A percentile compares a stretch with the other conserved stretches of the same genome.
Conservation (phyloP, 257 asterid genomes). For the Perilla frutescens region DNA sequence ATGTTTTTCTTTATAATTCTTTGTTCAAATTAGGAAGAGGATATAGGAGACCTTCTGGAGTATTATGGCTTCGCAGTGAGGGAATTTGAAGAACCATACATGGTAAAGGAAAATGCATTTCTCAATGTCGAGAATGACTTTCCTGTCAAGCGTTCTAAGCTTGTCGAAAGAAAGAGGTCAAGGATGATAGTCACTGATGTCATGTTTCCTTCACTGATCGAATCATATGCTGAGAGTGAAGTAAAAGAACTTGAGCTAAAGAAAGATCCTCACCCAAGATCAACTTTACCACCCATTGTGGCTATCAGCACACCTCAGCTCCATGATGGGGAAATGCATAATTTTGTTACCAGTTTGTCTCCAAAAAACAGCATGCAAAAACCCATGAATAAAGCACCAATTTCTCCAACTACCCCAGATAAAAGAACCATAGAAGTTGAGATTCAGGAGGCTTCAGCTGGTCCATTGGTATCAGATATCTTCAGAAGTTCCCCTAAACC, state of each 20-base stretch:
- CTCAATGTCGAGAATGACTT: conserved; percentile 73
- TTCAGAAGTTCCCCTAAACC: conserved; percentile 46
- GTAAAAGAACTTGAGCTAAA: conserved; percentile 37
- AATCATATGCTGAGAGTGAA: conserved; percentile 43
- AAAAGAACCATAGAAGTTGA: conserved; percentile 37
- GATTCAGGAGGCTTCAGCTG: conserved; percentile 46
- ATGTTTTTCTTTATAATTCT: conserved; percentile 22
- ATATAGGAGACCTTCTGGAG: conserved; percentile 74
- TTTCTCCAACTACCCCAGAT: conserved; percentile 38
- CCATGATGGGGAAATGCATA: conserved; percentile 66
- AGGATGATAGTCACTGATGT: conserved; percentile 66
- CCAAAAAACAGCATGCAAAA: conserved; percentile 49
- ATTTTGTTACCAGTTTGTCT: conserved; percentile 49
- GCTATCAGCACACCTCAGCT: conserved; percentile 47
- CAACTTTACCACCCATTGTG: conserved; percentile 34
- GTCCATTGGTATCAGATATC: conserved; percentile 44
- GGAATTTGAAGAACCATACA: conserved; percentile 93
- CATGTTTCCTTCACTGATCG: conserved; percentile 49
- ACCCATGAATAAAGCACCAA: conserved; percentile 37
- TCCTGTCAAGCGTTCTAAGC: conserved; percentile 86
- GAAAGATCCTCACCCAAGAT: conserved; percentile 46
- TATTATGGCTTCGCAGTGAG: conserved; percentile 80
- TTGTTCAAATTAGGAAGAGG: conserved; percentile 73
- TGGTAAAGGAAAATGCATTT: conserved; percentile 90
- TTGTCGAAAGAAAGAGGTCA: conserved; percentile 80